Evolutionary conservation across 495 filamentous ascomycete species (phyloP).

Genomic region (Penicillium coffeae): DNA sequence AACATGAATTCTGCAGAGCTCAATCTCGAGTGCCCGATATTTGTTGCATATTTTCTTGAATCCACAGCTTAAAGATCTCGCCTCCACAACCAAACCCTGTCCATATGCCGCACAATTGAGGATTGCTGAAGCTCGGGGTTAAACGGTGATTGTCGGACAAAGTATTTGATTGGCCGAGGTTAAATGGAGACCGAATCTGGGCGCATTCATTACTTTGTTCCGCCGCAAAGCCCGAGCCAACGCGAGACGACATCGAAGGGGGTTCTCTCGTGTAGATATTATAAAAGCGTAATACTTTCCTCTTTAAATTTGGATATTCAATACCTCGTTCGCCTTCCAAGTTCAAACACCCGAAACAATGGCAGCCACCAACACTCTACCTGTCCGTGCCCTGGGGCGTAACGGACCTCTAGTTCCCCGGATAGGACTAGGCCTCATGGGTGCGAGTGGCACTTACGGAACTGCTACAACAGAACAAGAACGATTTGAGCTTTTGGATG

Average conservation of each 20-base stretch:
- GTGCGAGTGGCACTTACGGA: constrained; percentile 47
- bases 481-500: constrained; percentile 40
- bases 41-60: no score
- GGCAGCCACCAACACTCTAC: constrained; percentile 8
- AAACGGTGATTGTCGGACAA: constrained; percentile 12
- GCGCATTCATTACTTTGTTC: not conserved
- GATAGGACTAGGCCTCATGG: constrained; percentile 57
- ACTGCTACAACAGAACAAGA: constrained; percentile 31
- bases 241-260: not conserved
- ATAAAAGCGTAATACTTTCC: not conserved
- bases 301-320: not conserved
- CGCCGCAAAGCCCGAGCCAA: constrained; percentile 6
- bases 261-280: not conserved
- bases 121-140: constrained; percentile 1
- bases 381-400: constrained; percentile 46
- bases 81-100: no score
- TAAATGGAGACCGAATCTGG: not conserved
- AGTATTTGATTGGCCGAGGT: constrained; percentile 4
- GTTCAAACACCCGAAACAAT: constrained; percentile 6
- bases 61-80: no score
- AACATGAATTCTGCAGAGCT: no score
- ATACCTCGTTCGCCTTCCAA: no score
- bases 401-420: constrained; percentile 53
- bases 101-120: no score
- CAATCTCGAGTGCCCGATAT: no score